A percentile compares a stretch with the other conserved stretches of the same genome.
Conservation (phyloP, 2,329 filamentous ascomycete genomes). For the Calonectria hawksworthii region DNA sequence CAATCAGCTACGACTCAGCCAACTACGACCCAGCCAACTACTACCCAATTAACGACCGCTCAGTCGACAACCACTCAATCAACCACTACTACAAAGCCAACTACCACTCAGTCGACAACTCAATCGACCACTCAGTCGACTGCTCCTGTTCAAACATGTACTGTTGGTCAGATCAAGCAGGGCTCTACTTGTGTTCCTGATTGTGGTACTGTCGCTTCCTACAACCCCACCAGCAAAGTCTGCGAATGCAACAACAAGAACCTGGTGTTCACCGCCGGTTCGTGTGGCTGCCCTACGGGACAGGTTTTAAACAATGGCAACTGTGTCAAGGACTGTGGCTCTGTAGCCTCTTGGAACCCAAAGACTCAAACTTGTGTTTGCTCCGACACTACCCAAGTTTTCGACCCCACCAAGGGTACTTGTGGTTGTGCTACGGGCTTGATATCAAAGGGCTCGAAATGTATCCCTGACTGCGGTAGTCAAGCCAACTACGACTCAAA, state of each 20-base stretch:
- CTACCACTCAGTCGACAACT: neutral
- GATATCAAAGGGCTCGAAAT: constrained; percentile 14
- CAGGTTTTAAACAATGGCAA: neutral
- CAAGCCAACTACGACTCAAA: constrained; percentile 34
- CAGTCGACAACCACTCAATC: neutral
- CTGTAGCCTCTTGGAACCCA: neutral
- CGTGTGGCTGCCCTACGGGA: neutral
- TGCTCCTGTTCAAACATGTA: neutral
- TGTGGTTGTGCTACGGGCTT: neutral
- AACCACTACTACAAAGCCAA: neutral
- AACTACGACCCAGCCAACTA: neutral
- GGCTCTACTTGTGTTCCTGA: neutral
- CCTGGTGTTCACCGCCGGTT: neutral
- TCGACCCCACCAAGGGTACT: neutral
- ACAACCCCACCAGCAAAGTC: neutral
- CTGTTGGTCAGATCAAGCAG: neutral
- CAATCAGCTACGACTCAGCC: neutral
- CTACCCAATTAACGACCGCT: neutral
- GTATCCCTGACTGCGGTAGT: constrained; percentile 34
- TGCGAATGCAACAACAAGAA: constrained; percentile 3
- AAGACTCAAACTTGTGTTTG: neutral
- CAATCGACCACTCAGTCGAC: neutral
- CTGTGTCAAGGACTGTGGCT: neutral
- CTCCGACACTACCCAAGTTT: neutral
- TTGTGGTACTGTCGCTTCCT: neutral